Percentiles rank a stretch among this genome's conserved stretches.
Evolutionary conservation across 2,329 filamentous ascomycete species (phyloP).

Genomic region (Rosellinia necatrix): DNA sequence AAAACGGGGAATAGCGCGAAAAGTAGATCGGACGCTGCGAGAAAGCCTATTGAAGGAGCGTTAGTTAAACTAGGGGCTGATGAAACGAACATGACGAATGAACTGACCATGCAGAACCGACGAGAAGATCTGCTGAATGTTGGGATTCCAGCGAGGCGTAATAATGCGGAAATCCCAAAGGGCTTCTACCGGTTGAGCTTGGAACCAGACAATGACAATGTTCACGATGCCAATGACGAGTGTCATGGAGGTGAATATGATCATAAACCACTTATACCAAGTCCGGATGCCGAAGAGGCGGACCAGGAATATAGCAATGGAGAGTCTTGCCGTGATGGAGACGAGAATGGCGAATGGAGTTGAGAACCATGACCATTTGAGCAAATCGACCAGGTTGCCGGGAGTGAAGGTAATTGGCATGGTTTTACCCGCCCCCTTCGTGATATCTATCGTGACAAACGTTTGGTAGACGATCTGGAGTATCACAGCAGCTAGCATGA

Average conservation of each 20-base stretch:
- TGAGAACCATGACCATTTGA: not conserved
- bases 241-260: not conserved
- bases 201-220: not conserved
- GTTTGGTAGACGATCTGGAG: not conserved
- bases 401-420: not conserved
- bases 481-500: not conserved
- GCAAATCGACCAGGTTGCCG: not conserved
- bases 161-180: not conserved
- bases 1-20: not conserved
- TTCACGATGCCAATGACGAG: not conserved
- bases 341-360: not conserved
- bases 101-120: not conserved
- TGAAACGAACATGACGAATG: not conserved
- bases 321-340: not conserved
- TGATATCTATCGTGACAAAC: not conserved
- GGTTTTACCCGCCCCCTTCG: not conserved
- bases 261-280: not conserved
- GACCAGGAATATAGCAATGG: not conserved
- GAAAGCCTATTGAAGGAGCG: not conserved
- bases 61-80: not conserved
- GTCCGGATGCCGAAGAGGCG: not conserved
- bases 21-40: not conserved
- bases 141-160: not conserved
- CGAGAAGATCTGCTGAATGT: not conserved
- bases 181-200: not conserved